Evolutionary conservation across 140 eudicot species (phyloP).

Genomic region (Bidens hawaiensis): DNA sequence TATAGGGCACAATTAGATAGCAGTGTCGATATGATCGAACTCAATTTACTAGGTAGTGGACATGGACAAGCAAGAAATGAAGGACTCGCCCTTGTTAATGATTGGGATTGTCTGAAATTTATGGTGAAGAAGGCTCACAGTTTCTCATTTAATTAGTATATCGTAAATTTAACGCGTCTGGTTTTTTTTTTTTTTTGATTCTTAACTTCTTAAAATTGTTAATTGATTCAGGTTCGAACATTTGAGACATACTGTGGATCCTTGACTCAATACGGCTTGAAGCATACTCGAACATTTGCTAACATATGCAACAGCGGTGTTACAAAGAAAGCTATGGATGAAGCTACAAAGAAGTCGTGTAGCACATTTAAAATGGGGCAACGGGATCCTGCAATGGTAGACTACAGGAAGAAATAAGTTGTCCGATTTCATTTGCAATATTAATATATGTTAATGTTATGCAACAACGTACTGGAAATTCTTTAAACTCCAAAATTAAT

Average conservation of each 20-base stretch:
- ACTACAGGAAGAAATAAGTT: conserved; percentile 27
- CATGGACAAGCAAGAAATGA: conserved; percentile 18
- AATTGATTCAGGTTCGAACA: conserved; percentile 39
- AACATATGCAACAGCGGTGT: conserved; percentile 62
- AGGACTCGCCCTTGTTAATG: conserved; percentile 63
- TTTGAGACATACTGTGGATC: conserved; percentile 76
- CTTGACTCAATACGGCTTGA: conserved; percentile 75
- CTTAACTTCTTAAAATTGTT: conserved; percentile 1
- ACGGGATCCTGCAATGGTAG: conserved; percentile 30
- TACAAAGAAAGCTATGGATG: conserved; percentile 37
- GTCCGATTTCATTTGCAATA: too few species aligned
- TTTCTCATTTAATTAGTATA: background rate
- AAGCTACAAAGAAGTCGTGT: conserved; percentile 48
- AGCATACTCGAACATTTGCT: conserved; percentile 71
- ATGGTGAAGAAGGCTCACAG: conserved; percentile 32
- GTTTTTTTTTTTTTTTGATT: background rate
- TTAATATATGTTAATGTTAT: too few species aligned
- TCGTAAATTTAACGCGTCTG: background rate
- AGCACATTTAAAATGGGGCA: conserved; percentile 24
- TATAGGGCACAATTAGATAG: conserved; percentile 57
- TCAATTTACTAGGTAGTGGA: conserved; percentile 32
- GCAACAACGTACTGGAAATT: too few species aligned
- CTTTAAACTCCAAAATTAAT: too few species aligned
- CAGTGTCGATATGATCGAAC: conserved; percentile 37
- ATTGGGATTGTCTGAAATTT: conserved; percentile 68